Percentiles rank a stretch among this genome's conserved stretches.
phyloP scores from a whole-genome alignment of 306 rosid genomes.

The Carpinus viminea region DNA sequence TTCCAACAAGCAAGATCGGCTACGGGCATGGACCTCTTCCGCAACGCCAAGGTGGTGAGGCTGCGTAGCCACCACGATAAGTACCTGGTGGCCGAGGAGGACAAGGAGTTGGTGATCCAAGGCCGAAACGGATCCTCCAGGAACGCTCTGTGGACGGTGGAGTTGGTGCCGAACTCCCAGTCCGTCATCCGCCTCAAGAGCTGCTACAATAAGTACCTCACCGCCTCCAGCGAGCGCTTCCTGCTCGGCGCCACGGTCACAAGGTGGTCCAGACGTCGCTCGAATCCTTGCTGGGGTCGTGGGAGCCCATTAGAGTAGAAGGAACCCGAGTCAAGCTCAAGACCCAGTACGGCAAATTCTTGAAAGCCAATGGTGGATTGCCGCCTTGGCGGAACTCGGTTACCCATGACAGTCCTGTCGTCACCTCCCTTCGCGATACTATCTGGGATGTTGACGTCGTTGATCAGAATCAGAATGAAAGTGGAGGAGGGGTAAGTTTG shows the following conservation, averaged over 20 bases:
- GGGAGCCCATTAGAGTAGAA: conserved; percentile 72
- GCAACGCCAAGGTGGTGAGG: conserved; percentile 77
- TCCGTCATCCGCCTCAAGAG: conserved; percentile 73
- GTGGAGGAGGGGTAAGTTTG: too few relatives aligned
- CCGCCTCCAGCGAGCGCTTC: conserved; percentile 64
- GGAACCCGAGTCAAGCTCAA: conserved; percentile 60
- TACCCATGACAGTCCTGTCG: conserved; percentile 76
- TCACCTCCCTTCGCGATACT: conserved; percentile 70
- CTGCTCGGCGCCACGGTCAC: conserved; percentile 88
- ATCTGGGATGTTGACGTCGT: conserved; percentile 77
- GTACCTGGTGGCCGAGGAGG: conserved; percentile 80
- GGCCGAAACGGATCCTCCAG: conserved; percentile 67
- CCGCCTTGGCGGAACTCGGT: conserved; percentile 94
- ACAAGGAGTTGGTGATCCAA: conserved; percentile 78
- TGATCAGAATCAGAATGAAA: neutral
- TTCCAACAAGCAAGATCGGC: conserved; percentile 44
- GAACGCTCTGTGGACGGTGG: conserved; percentile 65
- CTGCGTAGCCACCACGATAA: conserved; percentile 77
- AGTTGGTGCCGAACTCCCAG: conserved; percentile 48
- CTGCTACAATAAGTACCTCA: conserved; percentile 78
- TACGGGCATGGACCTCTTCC: conserved; percentile 69
- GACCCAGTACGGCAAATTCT: conserved; percentile 73
- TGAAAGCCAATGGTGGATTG: conserved; percentile 78
- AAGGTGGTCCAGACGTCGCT: conserved; percentile 72
- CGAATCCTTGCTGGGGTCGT: conserved; percentile 80